Evolutionary conservation across 805 yeast species (phyloP).

Genomic region (Starmerella vaccinii): DNA sequence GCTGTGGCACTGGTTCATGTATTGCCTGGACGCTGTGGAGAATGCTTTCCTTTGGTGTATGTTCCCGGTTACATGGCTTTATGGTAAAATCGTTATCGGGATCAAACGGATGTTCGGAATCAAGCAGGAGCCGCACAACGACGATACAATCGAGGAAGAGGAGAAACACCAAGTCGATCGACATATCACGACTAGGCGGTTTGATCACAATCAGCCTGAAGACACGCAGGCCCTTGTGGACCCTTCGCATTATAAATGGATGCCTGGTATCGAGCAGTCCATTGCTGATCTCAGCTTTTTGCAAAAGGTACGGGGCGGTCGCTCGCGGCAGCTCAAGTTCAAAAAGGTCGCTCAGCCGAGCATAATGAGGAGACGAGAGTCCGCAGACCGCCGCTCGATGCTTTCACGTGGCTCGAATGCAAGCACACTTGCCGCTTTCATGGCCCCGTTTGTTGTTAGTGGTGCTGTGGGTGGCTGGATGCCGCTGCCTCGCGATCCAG

Average conservation of each 20-base stretch:
- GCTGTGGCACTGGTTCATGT: conserved; percentile 34
- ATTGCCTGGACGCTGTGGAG: conserved; percentile 17
- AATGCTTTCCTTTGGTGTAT: conserved; percentile 25
- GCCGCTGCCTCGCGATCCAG: conserved; percentile 11
- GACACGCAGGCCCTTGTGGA: background rate
- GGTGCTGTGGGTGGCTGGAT: conserved; percentile 46
- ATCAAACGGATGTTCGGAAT: conserved; percentile 19
- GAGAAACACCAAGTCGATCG: conserved; percentile 12
- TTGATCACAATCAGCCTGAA: conserved; percentile 4
- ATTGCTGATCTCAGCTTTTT: conserved; percentile 32
- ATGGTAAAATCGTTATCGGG: conserved; percentile 1
- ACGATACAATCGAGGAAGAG: conserved; percentile 19
- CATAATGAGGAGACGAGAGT: conserved; percentile 6
- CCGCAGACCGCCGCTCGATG: conserved; percentile 13
- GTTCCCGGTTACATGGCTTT: conserved; percentile 22
- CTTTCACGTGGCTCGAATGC: conserved; percentile 16
- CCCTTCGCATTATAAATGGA: conserved; percentile 30
- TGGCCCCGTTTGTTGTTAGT: conserved; percentile 48
- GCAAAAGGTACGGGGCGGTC: conserved; percentile 34
- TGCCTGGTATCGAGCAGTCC: conserved; percentile 34
- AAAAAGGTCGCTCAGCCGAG: background rate
- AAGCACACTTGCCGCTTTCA: conserved; percentile 25
- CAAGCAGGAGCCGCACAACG: conserved; percentile 20
- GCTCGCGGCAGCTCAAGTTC: conserved; percentile 25
- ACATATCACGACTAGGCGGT: conserved; percentile 3